Evolutionary conservation across 805 yeast genomes (phyloP).

Genomic region (Jamesozyma piceae): DNA sequence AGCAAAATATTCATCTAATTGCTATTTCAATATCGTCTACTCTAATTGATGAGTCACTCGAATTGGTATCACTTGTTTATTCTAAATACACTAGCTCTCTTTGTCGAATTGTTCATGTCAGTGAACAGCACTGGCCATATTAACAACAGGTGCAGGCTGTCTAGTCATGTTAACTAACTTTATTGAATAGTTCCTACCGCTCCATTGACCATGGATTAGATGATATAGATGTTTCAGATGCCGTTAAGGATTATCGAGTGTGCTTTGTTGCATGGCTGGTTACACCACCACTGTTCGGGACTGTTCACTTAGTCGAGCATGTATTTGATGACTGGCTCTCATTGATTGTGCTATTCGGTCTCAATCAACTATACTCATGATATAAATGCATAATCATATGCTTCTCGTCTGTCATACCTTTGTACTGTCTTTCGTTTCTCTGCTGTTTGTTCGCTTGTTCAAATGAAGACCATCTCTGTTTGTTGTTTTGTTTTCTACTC

Average conservation of each 20-base stretch:
- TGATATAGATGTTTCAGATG: too few relatives aligned
- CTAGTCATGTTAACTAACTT: background rate
- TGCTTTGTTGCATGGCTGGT: too few relatives aligned
- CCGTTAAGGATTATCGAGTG: too few relatives aligned
- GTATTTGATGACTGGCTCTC: too few relatives aligned
- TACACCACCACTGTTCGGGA: too few relatives aligned
- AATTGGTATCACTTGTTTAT: background rate
- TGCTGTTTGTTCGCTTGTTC: background rate
- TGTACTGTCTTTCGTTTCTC: background rate
- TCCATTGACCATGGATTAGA: too few relatives aligned
- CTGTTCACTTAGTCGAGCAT: too few relatives aligned
- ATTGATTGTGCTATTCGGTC: background rate
- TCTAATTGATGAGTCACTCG: too few relatives aligned
- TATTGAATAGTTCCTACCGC: background rate
- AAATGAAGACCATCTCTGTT: background rate
- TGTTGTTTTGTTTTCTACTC: background rate
- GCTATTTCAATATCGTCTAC: too few relatives aligned
- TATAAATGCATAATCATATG: background rate
- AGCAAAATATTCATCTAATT: too few relatives aligned
- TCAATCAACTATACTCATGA: background rate
- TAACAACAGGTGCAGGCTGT: background rate
- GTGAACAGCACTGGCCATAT: background rate
- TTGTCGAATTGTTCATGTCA: background rate
- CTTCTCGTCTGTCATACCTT: background rate
- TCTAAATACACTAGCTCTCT: background rate